Conservation (phyloP, 495 filamentous ascomycete species). For the Xylaria flabelliformis region DNA sequence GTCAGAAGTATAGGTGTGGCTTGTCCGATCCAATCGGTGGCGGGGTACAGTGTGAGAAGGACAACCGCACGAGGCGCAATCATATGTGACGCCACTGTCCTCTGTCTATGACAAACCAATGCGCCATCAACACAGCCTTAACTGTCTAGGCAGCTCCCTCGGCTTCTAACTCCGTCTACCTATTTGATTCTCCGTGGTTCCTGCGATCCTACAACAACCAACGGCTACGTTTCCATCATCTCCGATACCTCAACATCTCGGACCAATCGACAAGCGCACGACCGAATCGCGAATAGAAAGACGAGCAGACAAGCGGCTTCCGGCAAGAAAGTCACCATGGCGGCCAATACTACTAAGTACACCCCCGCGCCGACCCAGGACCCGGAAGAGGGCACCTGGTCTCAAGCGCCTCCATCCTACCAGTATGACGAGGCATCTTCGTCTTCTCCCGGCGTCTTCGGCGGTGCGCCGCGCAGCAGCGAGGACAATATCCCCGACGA, state of each 20-base stretch:
- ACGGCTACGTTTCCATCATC: constrained; percentile 8
- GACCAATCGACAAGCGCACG: not conserved
- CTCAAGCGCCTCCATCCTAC: constrained; percentile 87
- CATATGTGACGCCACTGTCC: constrained; percentile 22
- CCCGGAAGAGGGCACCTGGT: constrained; percentile 69
- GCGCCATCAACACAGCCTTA: constrained; percentile 18
- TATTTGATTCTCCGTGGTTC: constrained; percentile 6
- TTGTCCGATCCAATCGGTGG: not conserved
- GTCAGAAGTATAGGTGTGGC: not conserved
- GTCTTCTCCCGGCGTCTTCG: constrained; percentile 50
- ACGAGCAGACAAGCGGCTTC: not conserved
- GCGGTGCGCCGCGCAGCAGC: constrained; percentile 67
- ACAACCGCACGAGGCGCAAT: not conserved
- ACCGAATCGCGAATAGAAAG: constrained; percentile 3
- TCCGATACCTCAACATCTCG: not conserved
- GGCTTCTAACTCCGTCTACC: constrained; percentile 10
- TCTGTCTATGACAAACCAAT: constrained; percentile 14
- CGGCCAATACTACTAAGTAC: constrained; percentile 72
- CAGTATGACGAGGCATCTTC: constrained; percentile 52
- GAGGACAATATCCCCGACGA: constrained; percentile 96
- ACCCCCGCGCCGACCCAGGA: constrained; percentile 74
- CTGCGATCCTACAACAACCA: constrained; percentile 18
- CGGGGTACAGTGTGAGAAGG: not conserved
- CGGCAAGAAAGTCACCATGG: constrained; percentile 52
- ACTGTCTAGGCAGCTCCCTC: constrained; percentile 11